phyloP scores from a whole-genome alignment of 2,329 filamentous ascomycete genomes.

The Aureobasidium uvarum region DNA sequence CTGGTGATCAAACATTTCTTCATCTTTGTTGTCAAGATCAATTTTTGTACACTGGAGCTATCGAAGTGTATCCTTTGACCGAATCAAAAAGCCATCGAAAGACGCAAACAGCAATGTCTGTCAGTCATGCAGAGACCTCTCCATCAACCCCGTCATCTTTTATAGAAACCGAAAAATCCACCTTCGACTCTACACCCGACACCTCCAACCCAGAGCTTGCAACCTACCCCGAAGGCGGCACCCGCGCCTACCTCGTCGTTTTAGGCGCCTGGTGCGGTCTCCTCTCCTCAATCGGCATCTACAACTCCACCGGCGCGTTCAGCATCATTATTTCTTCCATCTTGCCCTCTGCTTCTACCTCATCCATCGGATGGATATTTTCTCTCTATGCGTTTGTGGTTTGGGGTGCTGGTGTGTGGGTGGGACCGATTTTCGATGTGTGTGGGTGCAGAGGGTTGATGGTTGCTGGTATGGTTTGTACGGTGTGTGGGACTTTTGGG shows the following conservation, averaged over 20 bases:
- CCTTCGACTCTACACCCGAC: too few relatives aligned
- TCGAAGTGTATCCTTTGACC: too few relatives aligned
- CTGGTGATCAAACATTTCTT: too few relatives aligned
- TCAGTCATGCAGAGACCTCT: neutral
- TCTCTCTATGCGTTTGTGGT: constrained; percentile 77
- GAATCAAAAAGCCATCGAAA: neutral
- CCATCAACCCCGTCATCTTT: neutral
- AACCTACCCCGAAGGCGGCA: constrained; percentile 78
- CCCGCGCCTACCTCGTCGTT: constrained; percentile 78
- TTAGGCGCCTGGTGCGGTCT: constrained; percentile 78
- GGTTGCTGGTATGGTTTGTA: constrained; percentile 61
- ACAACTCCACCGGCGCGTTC: constrained; percentile 79
- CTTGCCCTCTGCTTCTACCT: constrained; percentile 63
- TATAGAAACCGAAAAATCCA: neutral
- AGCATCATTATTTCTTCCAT: constrained; percentile 77
- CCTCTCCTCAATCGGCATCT: constrained; percentile 70
- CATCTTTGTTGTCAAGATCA: too few relatives aligned
- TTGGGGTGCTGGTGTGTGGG: constrained; percentile 81
- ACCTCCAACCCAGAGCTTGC: neutral
- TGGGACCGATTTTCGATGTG: constrained; percentile 84
- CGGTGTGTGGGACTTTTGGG: constrained; percentile 64
- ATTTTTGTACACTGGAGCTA: too few relatives aligned
- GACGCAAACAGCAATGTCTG: neutral
- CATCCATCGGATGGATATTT: constrained; percentile 83
- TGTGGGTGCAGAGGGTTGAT: constrained; percentile 74